Conservation (phyloP, 1,284 basidiomycete species). For the Lignosus rhinocerotis region DNA sequence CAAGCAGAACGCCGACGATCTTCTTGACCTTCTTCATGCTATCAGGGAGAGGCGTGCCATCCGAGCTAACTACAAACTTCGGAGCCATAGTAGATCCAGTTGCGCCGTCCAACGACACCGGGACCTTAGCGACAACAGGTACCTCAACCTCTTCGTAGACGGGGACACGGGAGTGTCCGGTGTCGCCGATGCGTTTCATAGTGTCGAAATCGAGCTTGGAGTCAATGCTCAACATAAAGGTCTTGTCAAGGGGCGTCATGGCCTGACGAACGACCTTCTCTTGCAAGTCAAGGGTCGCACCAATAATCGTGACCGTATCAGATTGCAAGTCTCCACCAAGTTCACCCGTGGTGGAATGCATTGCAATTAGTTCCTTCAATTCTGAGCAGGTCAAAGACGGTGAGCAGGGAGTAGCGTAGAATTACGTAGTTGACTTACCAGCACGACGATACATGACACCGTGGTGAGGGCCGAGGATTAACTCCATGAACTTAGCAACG, state of each 20-base stretch:
- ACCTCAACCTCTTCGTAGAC: slow-evolving; percentile 73
- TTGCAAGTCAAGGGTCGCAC: slow-evolving; percentile 71
- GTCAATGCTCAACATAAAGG: slow-evolving; percentile 82
- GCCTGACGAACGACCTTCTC: slow-evolving; percentile 54
- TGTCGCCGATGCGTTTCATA: slow-evolving; percentile 70
- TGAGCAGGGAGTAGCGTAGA: not conserved
- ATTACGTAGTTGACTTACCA: slow-evolving; percentile 7
- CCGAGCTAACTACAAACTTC: not conserved
- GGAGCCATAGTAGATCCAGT: slow-evolving; percentile 1
- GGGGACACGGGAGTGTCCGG: slow-evolving; percentile 77
- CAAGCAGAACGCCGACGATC: slow-evolving; percentile 78
- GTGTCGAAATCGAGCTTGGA: slow-evolving; percentile 77
- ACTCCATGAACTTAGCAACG: slow-evolving; percentile 67
- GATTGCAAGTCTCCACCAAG: slow-evolving; percentile 68
- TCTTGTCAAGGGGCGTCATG: slow-evolving; percentile 80
- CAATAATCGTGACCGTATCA: slow-evolving; percentile 76
- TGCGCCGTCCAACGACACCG: not conserved
- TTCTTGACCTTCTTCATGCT: slow-evolving; percentile 58
- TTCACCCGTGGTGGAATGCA: slow-evolving; percentile 57
- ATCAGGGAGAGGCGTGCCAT: slow-evolving; percentile 15
- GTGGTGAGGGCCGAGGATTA: slow-evolving; percentile 60
- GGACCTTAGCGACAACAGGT: slow-evolving; percentile 31
- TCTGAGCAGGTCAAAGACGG: slow-evolving; percentile 35
- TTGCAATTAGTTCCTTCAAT: slow-evolving; percentile 69
- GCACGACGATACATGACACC: slow-evolving; percentile 57